phyloP scores from a whole-genome alignment of 2,329 filamentous ascomycete species.

The Alternaria postmessia region DNA sequence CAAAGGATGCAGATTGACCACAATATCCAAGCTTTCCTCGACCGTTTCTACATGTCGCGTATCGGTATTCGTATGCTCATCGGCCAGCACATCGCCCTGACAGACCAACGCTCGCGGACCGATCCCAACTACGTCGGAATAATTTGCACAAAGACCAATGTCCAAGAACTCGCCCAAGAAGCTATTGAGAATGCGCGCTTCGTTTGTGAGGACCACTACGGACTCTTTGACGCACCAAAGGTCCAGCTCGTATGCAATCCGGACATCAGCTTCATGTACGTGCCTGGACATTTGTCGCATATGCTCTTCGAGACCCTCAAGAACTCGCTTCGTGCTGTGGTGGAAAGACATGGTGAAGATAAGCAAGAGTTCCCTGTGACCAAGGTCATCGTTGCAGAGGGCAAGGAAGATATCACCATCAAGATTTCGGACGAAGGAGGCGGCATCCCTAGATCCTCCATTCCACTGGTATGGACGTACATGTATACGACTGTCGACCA shows the following conservation, averaged over 20 bases:
- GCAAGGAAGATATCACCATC: constrained; percentile 98
- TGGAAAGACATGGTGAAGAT: constrained; percentile 92
- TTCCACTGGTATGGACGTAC: constrained; percentile 99
- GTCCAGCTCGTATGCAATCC: constrained; percentile 96
- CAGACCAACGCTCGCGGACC: constrained; percentile 86
- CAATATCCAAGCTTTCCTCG: constrained; percentile 95
- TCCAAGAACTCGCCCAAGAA: constrained; percentile 91
- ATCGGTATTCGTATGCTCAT: constrained; percentile 99
- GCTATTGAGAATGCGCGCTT: constrained; percentile 99
- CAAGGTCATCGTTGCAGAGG: constrained; percentile 96
- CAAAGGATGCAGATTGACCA: constrained; percentile 99
- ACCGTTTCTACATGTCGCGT: constrained; percentile 99
- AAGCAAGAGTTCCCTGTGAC: constrained; percentile 96
- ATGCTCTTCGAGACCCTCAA: constrained; percentile 99
- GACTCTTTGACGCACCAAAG: constrained; percentile 94
- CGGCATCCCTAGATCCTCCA: constrained; percentile 89
- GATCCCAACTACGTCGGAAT: constrained; percentile 97
- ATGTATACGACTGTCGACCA: constrained; percentile 99
- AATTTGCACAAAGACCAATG: constrained; percentile 98
- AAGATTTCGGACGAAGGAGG: constrained; percentile 97
- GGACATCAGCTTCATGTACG: constrained; percentile 98
- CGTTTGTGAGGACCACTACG: constrained; percentile 98
- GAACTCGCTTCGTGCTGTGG: constrained; percentile 95
- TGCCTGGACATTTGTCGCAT: constrained; percentile 96
- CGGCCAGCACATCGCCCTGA: constrained; percentile 96